Evolutionary conservation across 139 green algal species (phyloP), one percentile per base, ranked within the genome.

Genomic region (Gonium pectorale): DNA sequence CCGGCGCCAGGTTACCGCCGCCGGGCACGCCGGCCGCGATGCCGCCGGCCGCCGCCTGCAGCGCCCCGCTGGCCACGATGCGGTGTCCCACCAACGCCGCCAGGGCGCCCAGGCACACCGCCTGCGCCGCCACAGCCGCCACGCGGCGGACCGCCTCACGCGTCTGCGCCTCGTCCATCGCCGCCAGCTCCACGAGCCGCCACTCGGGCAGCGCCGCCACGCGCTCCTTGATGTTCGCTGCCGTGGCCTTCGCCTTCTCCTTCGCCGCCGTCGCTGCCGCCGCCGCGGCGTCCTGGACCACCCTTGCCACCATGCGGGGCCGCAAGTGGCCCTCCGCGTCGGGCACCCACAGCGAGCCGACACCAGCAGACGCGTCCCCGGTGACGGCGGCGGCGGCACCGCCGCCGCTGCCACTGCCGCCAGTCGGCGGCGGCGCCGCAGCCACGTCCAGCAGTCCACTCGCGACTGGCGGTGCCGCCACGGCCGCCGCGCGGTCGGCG

Each of bases 91-190:
- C 62, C 3, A 37, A 70, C 5, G 77, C 77, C 77, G 77, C 77
- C 62, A 83, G 62, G 9, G 44, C 31, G 8, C 77, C 77, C 31
- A 83, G 62, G 35, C 77, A 83, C 8, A 49, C 40, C 9, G 77
- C 77, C 43, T 83, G 77, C 60, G 62, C 59, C 60, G 77, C 77
- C 31, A 83, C 62, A 31, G 62, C 77, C 77, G 77, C 77, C 62
- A 83, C 38, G 2, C 77, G 60, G 19, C 62, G 17, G 31, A 73
- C 33, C 2, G 62, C 77, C 41, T 83, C 60, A 0, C 31, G 62
- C 31, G 43, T 49, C 54, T 26, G n/a, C 22, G 62, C 60, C 62
- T 74, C 77, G 33, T 73, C 77, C n/a, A 19, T 41, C 40, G 54
- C 38, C 5, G 35, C 73, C 6, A 41, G 49, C 24, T 51, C 59